Base-by-base conservation (phyloP, 257 asterid species). In the Plantago major region DNA sequence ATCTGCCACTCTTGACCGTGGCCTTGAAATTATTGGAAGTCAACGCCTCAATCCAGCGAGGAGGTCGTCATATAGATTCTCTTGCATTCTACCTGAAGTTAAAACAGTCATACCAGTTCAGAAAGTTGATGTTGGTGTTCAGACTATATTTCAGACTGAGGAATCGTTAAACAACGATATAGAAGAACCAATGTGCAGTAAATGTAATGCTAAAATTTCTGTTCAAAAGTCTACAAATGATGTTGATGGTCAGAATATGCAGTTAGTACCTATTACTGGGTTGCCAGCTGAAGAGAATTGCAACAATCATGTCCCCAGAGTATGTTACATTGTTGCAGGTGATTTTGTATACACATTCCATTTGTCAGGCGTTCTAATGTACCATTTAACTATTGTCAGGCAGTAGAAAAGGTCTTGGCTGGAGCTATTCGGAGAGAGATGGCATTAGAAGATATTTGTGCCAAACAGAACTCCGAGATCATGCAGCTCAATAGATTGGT, bases 361-460 rank as follows among this genome's bases (percentile, higher is more conserved):
- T 61, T n/a, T 72, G 53, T 15, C 48, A 43, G 22, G 66, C 64
- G 71, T 83, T 59, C 64, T 75, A 59, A 66, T 58, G 46, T 60
- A n/a, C 58, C 44, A 40, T 59, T 74, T 62, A 28, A 63, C 67
- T 58, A 64, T 47, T 70, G 72, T 68, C 84, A 93, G 99, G 96
- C 94, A 33, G 99, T 93, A 30, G 96, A 93, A 77, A 93, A 78
- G 79, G 97, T 93, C 52, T 74, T 93, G 82, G 94, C 99, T 38
- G 99, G 97, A 68, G 95, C 96, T 44, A 89, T 93, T 77, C 82
- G 97, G 63, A 89, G 99, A 78, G 99, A 93, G 89, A 93, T 89
- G 97, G 96, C 97, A 71, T 67, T 89, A 46, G 99, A 93, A 81
- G 97, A 87, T 74, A 66, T 89, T 42, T 89, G 90, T 73, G 74